Evolutionary conservation across 306 rosid genomes (phyloP), one percentile per base, ranked within the genome.

Genomic region (Ziziphus jujuba): DNA sequence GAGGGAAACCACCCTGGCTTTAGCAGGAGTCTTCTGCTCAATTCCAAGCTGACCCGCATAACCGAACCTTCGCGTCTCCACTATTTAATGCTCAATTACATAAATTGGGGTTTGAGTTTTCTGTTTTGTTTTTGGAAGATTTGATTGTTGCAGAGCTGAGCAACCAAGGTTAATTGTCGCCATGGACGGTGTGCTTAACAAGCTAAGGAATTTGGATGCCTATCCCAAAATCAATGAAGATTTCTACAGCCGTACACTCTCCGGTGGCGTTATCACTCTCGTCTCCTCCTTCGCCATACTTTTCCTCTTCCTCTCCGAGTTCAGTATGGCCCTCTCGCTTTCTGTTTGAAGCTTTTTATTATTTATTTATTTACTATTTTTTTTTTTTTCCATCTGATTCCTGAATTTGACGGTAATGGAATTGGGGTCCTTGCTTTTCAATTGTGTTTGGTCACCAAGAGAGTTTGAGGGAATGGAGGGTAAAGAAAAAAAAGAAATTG

Each of bases 221-320:
- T 89, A 89, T 82, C 98, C 98, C 19, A 92, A 92, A 87, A 79
- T 92, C 80, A 92, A 92, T 69, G 98, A 92, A 55, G 98, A 92
- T 80, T 92, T 87, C 71, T 87, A 80, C 71, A 85, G 64, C 65
- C 98, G 98, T 9, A 87, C 96, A 7, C 86, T 92, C 64, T 81
- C 98, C 65, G 98, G 98, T 9, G 98, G 98, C 17, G 19, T 92
- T n/a, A 80, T 92, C 76, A 92, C 98, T 60, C 49, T 92, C 56
- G 79, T 84, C 13, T 85, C 98, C 64, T 85, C 87, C 68, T 35
- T 84, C 33, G 70, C 87, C 66, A 87, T 89, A 84, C 83, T 91
- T 61, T 84, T 89, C 65, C 89, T 91, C 17, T 87, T 91, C 79
- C 48, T 89, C 56, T 91, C 98, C 33, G 98, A 91, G 89, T 89